Conservation (phyloP, 768 basidiomycete genomes). For the Gautieria morchelliformis region DNA sequence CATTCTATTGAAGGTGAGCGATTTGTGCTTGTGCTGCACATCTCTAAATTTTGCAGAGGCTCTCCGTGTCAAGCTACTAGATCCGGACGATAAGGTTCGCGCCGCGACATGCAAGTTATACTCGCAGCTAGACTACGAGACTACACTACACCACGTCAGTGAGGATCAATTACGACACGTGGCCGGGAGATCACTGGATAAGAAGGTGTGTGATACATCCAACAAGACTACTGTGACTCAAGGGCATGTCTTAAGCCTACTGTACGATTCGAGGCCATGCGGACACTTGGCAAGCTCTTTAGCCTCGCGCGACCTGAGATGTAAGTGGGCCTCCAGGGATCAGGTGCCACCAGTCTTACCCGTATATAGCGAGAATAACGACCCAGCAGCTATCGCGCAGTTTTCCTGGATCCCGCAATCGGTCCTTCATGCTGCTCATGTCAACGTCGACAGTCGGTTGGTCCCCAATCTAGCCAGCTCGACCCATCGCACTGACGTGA, state of each 20-base stretch:
- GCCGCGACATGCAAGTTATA: constrained; percentile 77
- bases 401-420: constrained; percentile 90
- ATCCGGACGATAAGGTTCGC: constrained; percentile 89
- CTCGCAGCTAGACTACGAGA: constrained; percentile 83
- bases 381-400: constrained; percentile 58
- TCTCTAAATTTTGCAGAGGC: constrained; percentile 31
- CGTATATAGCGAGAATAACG: constrained; percentile 64
- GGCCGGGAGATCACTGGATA: constrained; percentile 70
- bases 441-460: constrained; percentile 51
- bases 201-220: constrained; percentile 48
- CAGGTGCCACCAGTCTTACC: background rate
- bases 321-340: constrained; percentile 35
- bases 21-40: background rate
- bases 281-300: constrained; percentile 68
- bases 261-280: constrained; percentile 71
- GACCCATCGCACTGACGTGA: background rate
- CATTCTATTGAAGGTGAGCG: constrained; percentile 65
- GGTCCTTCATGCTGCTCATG: constrained; percentile 48
- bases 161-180: constrained; percentile 51
- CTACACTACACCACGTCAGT: constrained; percentile 72
- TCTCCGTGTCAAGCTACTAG: constrained; percentile 56
- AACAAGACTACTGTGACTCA: background rate
- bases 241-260: constrained; percentile 21
- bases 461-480: constrained; percentile 9
- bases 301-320: constrained; percentile 81